phyloP scores from a whole-genome alignment of 805 yeast species.

The Sugiyamaella valdiviana region DNA sequence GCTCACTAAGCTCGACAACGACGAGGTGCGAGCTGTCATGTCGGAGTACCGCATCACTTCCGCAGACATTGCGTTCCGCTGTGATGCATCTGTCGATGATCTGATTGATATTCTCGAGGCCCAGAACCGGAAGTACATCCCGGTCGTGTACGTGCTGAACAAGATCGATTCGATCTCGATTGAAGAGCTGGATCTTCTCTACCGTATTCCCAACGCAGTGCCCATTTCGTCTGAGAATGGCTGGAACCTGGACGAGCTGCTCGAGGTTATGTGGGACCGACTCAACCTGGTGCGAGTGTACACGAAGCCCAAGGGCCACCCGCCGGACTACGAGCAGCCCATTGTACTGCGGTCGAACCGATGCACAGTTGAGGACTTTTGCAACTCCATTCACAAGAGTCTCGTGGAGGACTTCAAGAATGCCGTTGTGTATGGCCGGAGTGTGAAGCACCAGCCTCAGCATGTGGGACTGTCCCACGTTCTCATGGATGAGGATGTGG shows the following conservation, averaged over 20 bases:
- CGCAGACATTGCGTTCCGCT: conserved; percentile 92
- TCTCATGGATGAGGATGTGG: conserved; percentile 94
- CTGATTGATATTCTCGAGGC: conserved; percentile 90
- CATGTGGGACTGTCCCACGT: conserved; percentile 81
- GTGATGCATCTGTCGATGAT: conserved; percentile 97
- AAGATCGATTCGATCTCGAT: conserved; percentile 92
- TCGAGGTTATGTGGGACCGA: conserved; percentile 93
- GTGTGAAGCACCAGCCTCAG: conserved; percentile 98
- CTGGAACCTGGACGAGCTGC: conserved; percentile 93
- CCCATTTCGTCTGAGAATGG: conserved; percentile 94
- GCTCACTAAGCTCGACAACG: conserved; percentile 82
- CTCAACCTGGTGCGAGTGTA: conserved; percentile 89
- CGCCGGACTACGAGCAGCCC: conserved; percentile 94
- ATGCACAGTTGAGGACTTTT: conserved; percentile 87
- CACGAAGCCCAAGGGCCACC: conserved; percentile 91
- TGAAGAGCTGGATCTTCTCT: conserved; percentile 84
- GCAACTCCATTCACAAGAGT: conserved; percentile 92
- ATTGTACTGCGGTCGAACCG: conserved; percentile 80
- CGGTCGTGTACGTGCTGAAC: conserved; percentile 90
- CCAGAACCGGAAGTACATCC: conserved; percentile 85
- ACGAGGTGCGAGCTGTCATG: conserved; percentile 94
- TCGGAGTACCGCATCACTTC: conserved; percentile 90
- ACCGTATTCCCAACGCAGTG: conserved; percentile 93
- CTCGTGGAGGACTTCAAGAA: conserved; percentile 88
- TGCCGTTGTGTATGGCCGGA: conserved; percentile 84